These are phyloP conservation scores for Trapa bicornis DNA, from an alignment of 345 rosid genomes.

Conservation along the genomic window DNA sequence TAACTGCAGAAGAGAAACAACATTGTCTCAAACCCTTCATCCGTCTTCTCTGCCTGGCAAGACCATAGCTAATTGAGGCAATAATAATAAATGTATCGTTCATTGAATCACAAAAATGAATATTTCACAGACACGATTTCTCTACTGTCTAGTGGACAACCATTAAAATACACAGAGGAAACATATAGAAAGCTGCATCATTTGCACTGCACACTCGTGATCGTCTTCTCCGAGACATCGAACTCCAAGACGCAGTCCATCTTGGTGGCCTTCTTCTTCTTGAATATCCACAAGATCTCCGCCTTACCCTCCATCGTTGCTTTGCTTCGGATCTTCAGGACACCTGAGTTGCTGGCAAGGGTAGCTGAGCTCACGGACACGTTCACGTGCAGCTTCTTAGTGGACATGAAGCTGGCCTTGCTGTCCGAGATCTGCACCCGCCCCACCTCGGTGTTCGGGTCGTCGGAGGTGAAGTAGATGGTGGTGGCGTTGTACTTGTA, in stretches of 20 bases:
- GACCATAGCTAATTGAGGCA: background rate
- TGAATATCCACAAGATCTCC: constrained; percentile 10
- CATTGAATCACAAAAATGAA: background rate
- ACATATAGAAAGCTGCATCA: background rate
- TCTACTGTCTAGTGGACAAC: too few relatives aligned
- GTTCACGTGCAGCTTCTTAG: constrained; percentile 11
- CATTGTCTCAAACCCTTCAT: too few relatives aligned
- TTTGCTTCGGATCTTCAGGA: constrained; percentile 5
- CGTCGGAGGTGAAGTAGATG: constrained; percentile 7
- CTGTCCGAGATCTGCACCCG: background rate
- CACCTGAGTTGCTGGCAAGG: background rate
- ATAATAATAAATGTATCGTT: background rate
- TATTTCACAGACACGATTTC: background rate
- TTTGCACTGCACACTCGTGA: constrained; percentile 11
- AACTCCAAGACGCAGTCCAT: constrained; percentile 12
- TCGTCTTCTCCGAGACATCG: background rate
- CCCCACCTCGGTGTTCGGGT: constrained; percentile 4
- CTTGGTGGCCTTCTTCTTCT: constrained; percentile 16
- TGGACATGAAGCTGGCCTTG: constrained; percentile 12
- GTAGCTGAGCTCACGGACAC: constrained; percentile 2
- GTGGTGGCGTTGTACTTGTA: constrained; percentile 10
- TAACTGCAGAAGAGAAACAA: too few relatives aligned
- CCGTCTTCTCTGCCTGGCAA: too few relatives aligned
- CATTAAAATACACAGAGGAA: background rate
- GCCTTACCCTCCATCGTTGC: constrained; percentile 12